These are phyloP conservation scores for Cutaneotrichosporon arboriforme DNA, from an alignment of 1,284 basidiomycete species.

Conservation along the genomic window DNA sequence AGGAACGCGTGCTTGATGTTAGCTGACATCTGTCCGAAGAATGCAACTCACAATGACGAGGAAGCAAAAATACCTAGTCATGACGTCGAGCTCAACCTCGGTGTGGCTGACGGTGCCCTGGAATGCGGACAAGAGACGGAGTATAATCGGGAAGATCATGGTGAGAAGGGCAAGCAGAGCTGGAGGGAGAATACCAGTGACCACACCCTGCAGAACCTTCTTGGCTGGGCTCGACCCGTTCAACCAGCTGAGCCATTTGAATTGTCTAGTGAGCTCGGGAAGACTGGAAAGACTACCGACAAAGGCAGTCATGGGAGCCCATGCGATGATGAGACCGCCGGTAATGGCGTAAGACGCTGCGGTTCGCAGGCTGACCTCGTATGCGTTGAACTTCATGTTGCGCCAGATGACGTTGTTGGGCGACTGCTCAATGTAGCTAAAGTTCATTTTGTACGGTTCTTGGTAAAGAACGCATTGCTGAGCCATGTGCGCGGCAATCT, in stretches of 20 bases:
- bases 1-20: constrained; percentile 55
- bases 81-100: constrained; percentile 66
- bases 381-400: constrained; percentile 63
- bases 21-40: neutral
- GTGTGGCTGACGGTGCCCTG: constrained; percentile 68
- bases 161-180: constrained; percentile 64
- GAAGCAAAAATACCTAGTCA: constrained; percentile 70
- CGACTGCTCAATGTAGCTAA: constrained; percentile 62
- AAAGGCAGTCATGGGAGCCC: constrained; percentile 56
- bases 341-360: constrained; percentile 53
- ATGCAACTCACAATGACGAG: constrained; percentile 57
- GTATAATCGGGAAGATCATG: constrained; percentile 62
- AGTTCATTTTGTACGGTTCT: constrained; percentile 64
- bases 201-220: constrained; percentile 56
- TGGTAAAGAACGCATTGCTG: constrained; percentile 21
- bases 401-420: constrained; percentile 67
- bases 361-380: constrained; percentile 64
- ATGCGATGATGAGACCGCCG: constrained; percentile 60
- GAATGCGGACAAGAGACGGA: constrained; percentile 61
- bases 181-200: constrained; percentile 62
- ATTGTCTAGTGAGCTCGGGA: constrained; percentile 47
- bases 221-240: constrained; percentile 38
- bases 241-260: constrained; percentile 62
- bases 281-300: constrained; percentile 2
- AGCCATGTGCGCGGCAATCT: constrained; percentile 53